Evolutionary conservation across 306 rosid species (phyloP).

Genomic region (Rosa rugosa): DNA sequence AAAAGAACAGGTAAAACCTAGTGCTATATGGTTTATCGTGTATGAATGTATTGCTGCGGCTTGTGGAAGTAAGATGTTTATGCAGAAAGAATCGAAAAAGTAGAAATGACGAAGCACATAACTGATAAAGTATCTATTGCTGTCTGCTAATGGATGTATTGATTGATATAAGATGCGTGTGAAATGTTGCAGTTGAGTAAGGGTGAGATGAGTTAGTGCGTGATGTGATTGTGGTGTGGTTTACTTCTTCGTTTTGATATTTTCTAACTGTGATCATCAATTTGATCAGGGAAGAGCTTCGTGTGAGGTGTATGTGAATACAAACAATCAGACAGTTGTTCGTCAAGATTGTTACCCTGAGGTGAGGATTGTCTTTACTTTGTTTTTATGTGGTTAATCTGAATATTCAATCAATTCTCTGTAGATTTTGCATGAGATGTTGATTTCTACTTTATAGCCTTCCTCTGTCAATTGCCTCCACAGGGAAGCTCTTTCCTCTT

Average conservation of each 20-base stretch:
- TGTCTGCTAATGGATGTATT: not conserved
- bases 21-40: not conserved
- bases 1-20: not conserved
- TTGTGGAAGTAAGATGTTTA: not conserved
- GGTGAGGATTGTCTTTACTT: slow-evolving; percentile 45
- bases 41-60: not conserved
- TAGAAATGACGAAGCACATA: not conserved
- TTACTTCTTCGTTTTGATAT: not conserved
- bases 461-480: not conserved
- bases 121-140: not conserved
- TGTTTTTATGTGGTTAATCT: not conserved
- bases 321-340: slow-evolving; percentile 46
- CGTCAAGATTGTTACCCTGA: slow-evolving; percentile 78
- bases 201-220: not conserved
- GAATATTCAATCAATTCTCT: not conserved
- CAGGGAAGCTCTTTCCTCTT: not conserved
- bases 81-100: not conserved
- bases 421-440: not conserved
- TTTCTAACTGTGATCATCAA: slow-evolving; percentile 6
- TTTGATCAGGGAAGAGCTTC: slow-evolving; percentile 65
- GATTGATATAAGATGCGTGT: not conserved
- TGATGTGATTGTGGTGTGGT: not conserved
- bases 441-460: not conserved
- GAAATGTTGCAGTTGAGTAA: slow-evolving; percentile 4
- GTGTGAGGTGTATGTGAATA: slow-evolving; percentile 65